Percentiles rank a stretch among this genome's conserved stretches.
These are phyloP conservation scores for Alternaria dauci DNA, from an alignment of 2,329 filamentous ascomycete species.

Conservation along the genomic window DNA sequence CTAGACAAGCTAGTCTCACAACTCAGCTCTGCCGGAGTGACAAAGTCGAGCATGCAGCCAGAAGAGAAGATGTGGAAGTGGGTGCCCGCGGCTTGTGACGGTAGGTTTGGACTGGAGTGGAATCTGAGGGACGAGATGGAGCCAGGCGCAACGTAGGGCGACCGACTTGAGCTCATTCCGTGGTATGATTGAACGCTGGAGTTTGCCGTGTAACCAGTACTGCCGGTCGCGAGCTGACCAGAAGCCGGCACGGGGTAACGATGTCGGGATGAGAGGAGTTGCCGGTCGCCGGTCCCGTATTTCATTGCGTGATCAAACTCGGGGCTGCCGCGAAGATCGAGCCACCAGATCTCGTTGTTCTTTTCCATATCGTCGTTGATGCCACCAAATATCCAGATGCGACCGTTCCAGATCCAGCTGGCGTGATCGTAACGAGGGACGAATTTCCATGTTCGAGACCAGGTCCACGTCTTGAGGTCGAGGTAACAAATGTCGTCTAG, in stretches of 20 bases:
- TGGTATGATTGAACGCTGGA: constrained; percentile 67
- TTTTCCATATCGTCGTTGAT: constrained; percentile 97
- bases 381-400: constrained; percentile 96
- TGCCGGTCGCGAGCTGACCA: constrained; percentile 49
- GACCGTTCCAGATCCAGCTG: constrained; percentile 89
- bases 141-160: constrained; percentile 71
- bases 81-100: constrained; percentile 86
- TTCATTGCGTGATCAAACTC: constrained; percentile 78
- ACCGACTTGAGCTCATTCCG: constrained; percentile 54
- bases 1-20: constrained; percentile 91
- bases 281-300: constrained; percentile 61
- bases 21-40: constrained; percentile 89
- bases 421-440: constrained; percentile 95
- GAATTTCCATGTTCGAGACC: constrained; percentile 96
- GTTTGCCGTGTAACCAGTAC: constrained; percentile 74
- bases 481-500: constrained; percentile 96
- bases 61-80: constrained; percentile 97
- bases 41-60: constrained; percentile 89
- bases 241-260: constrained; percentile 40
- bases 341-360: constrained; percentile 94
- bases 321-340: constrained; percentile 90
- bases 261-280: constrained; percentile 43
- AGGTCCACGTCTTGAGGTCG: constrained; percentile 96
- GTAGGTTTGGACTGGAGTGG: constrained; percentile 83
- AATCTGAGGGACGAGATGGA: constrained; percentile 91